A percentile compares a stretch with the other conserved stretches of the same genome.
phyloP scores from a whole-genome alignment of 2,329 filamentous ascomycete species.

The Ascocoryne sarcoides region DNA sequence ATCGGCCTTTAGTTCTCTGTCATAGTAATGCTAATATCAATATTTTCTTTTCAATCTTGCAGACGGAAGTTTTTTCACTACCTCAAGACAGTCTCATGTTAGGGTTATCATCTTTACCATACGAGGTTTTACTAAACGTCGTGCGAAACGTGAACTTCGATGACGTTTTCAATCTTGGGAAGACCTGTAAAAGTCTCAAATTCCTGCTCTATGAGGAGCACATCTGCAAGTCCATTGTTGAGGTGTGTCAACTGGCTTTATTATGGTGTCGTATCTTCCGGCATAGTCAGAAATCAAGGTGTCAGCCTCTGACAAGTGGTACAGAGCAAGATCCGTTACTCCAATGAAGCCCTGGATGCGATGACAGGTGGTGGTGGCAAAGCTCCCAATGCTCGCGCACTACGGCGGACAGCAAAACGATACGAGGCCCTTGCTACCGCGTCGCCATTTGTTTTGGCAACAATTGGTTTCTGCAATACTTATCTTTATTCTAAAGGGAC shows the following conservation, averaged over 20 bases:
- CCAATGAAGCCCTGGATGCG: constrained; percentile 20
- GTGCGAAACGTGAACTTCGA: constrained; percentile 22
- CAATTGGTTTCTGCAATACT: constrained; percentile 49
- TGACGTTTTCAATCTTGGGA: constrained; percentile 25
- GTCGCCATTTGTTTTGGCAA: constrained; percentile 50
- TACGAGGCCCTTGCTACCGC: constrained; percentile 51
- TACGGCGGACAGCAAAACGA: constrained; percentile 54
- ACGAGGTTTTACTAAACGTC: constrained; percentile 26
- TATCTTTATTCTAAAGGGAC: constrained; percentile 57
- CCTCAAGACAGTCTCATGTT: constrained; percentile 17
- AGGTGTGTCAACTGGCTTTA: constrained; percentile 14
- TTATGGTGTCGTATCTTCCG: neutral
- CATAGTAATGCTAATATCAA: no score
- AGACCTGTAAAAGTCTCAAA: constrained; percentile 19
- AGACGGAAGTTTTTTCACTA: neutral
- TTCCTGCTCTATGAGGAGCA: constrained; percentile 24
- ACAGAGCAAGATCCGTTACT: constrained; percentile 23
- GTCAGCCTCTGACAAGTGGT: constrained; percentile 13
- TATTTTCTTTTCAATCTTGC: neutral
- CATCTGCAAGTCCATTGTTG: constrained; percentile 23
- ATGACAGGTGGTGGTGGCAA: constrained; percentile 28
- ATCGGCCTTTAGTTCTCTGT: no score
- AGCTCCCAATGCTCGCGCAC: constrained; percentile 42
- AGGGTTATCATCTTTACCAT: constrained; percentile 22
- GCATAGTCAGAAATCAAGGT: constrained; percentile 4